Evolutionary conservation across 306 rosid species (phyloP), one percentile per base, ranked within the genome.

Genomic region (Gynostemma pentaphyllum): DNA sequence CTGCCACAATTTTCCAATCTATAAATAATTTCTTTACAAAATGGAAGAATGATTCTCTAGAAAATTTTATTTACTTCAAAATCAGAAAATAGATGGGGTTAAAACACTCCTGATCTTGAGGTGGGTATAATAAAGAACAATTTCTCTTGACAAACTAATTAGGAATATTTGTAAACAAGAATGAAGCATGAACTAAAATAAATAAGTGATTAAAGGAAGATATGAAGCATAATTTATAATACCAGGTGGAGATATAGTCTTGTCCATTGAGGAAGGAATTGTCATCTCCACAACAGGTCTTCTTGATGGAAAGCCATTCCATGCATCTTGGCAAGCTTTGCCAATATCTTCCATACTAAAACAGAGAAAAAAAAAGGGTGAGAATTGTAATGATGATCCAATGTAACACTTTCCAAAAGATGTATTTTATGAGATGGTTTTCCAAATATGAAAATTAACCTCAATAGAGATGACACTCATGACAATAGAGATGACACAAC

Each of bases 251-350:
- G 98, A 87, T 74, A 91, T 74, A 61, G 95, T 88, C 64, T 80
- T 80, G 82, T 91, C 98, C 44, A 91, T 73, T 49, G 67, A 71
- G 23, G 98, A 91, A 64, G 98, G 96, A 70, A 91, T 87, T 64
- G 98, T 80, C 96, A 91, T 91, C 83, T 91, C 98, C 26, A 88
- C 88, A 53, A 91, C 60, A 2, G 90, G 98, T 71, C 92, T 82
- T 67, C 70, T 66, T 11, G 98, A 91, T 47, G 98, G 95, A 57
- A 79, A 68, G 67, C 96, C 95, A 70, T 82, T 85, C 56, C 36
- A 76, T n/a, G 96, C 79, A 74, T 91, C 97, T 75, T 78, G 86
- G 78, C 79, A 85, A 41, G 96, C 97, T 15, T 75, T 74, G 70
- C 81, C 84, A 80, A 91, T 81, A 79, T 85, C 91, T 36, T 91